A percentile compares a stretch with the other conserved stretches of the same genome.
These are phyloP conservation scores for Diaporthe caulivora DNA, from an alignment of 2,329 filamentous ascomycete species.

Conservation along the genomic window DNA sequence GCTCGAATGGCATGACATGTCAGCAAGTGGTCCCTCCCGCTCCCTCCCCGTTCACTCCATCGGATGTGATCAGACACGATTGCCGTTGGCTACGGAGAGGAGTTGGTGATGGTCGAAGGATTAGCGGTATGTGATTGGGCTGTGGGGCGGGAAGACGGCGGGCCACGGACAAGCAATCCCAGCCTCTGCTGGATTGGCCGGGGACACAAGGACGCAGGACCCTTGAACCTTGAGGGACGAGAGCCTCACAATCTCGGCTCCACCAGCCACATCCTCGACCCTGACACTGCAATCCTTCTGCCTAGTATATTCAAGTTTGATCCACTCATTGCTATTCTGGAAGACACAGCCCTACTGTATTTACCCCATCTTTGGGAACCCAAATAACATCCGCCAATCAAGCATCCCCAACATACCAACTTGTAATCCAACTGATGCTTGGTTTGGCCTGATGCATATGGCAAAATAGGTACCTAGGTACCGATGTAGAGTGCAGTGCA, in stretches of 20 bases:
- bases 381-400: neutral
- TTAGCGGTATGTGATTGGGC: slow-evolving; percentile 29
- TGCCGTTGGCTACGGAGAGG: slow-evolving; percentile 4
- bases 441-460: neutral
- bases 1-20: slow-evolving; percentile 4
- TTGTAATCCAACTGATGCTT: no score
- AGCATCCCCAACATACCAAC: no score
- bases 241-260: slow-evolving; percentile 4
- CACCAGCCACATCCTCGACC: neutral
- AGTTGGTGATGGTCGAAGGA: slow-evolving; percentile 29
- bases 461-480: no score
- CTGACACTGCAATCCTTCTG: neutral
- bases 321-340: neutral
- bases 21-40: slow-evolving; percentile 10
- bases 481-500: neutral
- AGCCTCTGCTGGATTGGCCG: slow-evolving; percentile 23
- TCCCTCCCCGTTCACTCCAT: neutral
- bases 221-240: slow-evolving; percentile 5
- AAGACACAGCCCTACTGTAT: neutral
- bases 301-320: neutral
- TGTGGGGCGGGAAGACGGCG: slow-evolving; percentile 18
- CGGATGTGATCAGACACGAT: neutral
- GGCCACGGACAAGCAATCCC: slow-evolving; percentile 12
- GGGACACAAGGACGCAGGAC: neutral
- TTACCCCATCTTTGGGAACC: neutral